These are phyloP conservation scores for Cadophora luteo-olivacea DNA, from an alignment of 2,329 filamentous ascomycete species.

Conservation along the genomic window DNA sequence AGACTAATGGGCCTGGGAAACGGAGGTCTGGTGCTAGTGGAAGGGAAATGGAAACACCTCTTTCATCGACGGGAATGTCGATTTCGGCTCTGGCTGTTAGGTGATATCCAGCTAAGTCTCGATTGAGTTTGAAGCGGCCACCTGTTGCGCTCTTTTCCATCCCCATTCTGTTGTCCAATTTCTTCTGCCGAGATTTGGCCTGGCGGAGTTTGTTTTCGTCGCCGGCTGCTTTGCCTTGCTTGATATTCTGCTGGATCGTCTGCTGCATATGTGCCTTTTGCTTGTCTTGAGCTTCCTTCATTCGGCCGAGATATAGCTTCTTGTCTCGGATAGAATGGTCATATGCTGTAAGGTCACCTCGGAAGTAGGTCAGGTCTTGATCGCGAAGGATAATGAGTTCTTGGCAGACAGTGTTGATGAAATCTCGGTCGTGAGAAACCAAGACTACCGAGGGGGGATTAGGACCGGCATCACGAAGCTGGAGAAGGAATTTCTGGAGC, in stretches of 20 bases:
- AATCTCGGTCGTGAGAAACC: slow-evolving; percentile 85
- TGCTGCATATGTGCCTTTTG: slow-evolving; percentile 83
- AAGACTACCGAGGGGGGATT: slow-evolving; percentile 72
- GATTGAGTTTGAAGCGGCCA: slow-evolving; percentile 79
- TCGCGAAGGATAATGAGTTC: slow-evolving; percentile 80
- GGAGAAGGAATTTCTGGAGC: slow-evolving; percentile 75
- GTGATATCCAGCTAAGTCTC: slow-evolving; percentile 71
- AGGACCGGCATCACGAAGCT: slow-evolving; percentile 56
- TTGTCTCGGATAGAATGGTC: slow-evolving; percentile 72
- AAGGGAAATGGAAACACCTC: slow-evolving; percentile 61
- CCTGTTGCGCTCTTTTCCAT: slow-evolving; percentile 76
- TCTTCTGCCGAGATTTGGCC: slow-evolving; percentile 84
- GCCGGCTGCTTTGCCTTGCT: slow-evolving; percentile 76
- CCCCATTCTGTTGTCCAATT: slow-evolving; percentile 81
- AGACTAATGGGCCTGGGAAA: slow-evolving; percentile 77
- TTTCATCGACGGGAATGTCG: slow-evolving; percentile 70
- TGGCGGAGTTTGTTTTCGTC: slow-evolving; percentile 88
- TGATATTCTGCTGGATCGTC: slow-evolving; percentile 76
- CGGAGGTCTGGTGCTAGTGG: slow-evolving; percentile 72
- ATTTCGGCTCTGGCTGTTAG: slow-evolving; percentile 67
- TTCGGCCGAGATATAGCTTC: slow-evolving; percentile 70
- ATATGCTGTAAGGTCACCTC: slow-evolving; percentile 75
- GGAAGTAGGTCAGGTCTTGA: slow-evolving; percentile 74
- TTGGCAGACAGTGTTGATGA: slow-evolving; percentile 75
- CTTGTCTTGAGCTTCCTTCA: slow-evolving; percentile 83